These are phyloP conservation scores for Trapa bicornis DNA, from an alignment of 345 rosid species.

Conservation along the genomic window DNA sequence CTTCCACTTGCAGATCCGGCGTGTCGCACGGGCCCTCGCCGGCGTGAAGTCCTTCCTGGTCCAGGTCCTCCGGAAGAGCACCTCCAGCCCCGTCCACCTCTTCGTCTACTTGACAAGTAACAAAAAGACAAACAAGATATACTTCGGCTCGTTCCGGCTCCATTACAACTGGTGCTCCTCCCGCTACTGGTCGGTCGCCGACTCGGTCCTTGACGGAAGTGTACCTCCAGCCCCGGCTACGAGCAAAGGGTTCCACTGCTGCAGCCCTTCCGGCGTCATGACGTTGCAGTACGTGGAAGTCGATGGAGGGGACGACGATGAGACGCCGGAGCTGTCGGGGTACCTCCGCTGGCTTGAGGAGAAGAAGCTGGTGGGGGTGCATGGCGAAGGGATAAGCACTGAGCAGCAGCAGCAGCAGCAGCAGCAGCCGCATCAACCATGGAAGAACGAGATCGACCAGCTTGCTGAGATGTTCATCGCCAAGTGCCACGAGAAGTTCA, in stretches of 20 bases:
- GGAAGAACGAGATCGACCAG: slow-evolving; percentile 55
- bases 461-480: slow-evolving; percentile 80
- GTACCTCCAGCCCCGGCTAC: background rate
- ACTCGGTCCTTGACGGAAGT: slow-evolving; percentile 1
- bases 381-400: background rate
- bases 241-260: background rate
- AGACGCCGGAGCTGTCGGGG: slow-evolving; percentile 37
- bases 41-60: slow-evolving; percentile 42
- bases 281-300: background rate
- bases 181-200: slow-evolving; percentile 4
- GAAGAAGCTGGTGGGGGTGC: slow-evolving; percentile 10
- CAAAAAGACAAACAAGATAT: slow-evolving; percentile 25
- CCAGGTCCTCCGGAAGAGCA: slow-evolving; percentile 26
- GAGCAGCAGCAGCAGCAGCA: slow-evolving; percentile 10
- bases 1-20: slow-evolving; percentile 40
- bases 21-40: slow-evolving; percentile 38
- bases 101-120: slow-evolving; percentile 29
- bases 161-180: slow-evolving; percentile 14
- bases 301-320: background rate
- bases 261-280: background rate
- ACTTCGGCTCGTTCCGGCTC: slow-evolving; percentile 30
- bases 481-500: slow-evolving; percentile 69
- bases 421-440: no score
- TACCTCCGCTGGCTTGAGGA: slow-evolving; percentile 67
- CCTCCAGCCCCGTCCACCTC: slow-evolving; percentile 20